phyloP scores from a whole-genome alignment of 176 grass and related monocot species.

The Phoenix roebelenii region DNA sequence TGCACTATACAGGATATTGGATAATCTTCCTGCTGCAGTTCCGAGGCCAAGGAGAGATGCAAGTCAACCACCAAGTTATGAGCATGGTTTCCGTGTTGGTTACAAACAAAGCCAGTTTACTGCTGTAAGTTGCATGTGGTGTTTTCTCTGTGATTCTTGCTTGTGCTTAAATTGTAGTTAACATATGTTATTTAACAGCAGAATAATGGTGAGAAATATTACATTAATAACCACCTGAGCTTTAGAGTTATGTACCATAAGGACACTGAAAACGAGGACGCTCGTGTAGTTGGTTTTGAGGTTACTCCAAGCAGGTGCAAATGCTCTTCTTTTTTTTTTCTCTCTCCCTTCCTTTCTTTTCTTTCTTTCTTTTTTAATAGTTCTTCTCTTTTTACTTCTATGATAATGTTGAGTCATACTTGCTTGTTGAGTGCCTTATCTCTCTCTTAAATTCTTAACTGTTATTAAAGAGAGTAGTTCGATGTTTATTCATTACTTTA shows the following conservation, averaged over 20 bases:
- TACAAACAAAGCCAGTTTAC: not conserved
- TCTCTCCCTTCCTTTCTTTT: not conserved
- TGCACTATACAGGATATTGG: conserved; percentile 1
- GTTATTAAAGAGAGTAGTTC: too few species aligned
- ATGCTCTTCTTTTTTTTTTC: not conserved
- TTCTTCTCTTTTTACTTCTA: not conserved
- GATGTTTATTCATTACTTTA: too few species aligned
- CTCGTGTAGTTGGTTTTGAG: conserved; percentile 14
- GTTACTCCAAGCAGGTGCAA: conserved; percentile 7
- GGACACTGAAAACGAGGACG: conserved; percentile 1
- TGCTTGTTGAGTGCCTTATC: too few species aligned
- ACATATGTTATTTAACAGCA: not conserved
- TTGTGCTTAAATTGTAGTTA: too few species aligned
- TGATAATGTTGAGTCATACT: not conserved
- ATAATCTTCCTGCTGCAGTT: conserved; percentile 14
- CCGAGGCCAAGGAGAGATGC: conserved; percentile 1
- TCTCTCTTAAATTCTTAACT: too few species aligned
- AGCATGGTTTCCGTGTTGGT: conserved; percentile 11
- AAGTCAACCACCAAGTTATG: conserved; percentile 7
- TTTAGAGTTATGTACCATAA: conserved; percentile 14
- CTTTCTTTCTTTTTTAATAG: not conserved
- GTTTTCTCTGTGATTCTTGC: too few species aligned
- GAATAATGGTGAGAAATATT: conserved; percentile 4
- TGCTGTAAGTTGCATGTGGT: not conserved
- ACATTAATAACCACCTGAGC: conserved; percentile 15